Conservation (phyloP, 805 yeast species). For the Candida railenensis region DNA sequence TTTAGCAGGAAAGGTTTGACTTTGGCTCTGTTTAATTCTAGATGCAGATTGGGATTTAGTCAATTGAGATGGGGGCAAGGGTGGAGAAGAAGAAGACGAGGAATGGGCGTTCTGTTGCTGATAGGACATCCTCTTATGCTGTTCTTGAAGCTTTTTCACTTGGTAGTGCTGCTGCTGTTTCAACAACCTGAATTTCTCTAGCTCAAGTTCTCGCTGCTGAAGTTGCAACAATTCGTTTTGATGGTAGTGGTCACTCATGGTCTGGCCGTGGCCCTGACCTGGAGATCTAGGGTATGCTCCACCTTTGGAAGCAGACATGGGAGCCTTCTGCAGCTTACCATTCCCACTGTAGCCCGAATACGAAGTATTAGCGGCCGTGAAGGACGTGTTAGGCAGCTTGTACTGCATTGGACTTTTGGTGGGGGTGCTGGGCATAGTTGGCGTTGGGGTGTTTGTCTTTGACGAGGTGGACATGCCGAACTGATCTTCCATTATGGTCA, state of each 20-base stretch:
- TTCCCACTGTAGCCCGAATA: not conserved
- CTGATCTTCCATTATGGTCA: constrained; percentile 49
- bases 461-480: constrained; percentile 17
- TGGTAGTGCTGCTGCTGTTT: constrained; percentile 32
- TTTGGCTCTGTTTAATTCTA: not conserved
- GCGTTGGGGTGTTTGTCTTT: constrained; percentile 11
- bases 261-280: not conserved
- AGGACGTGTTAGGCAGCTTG: constrained; percentile 3
- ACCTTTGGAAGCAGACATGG: not conserved
- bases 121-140: constrained; percentile 11
- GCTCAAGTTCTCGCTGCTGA: constrained; percentile 26
- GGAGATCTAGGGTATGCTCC: constrained; percentile 1
- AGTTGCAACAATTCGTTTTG: constrained; percentile 1
- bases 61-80: not conserved
- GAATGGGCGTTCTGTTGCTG: not conserved
- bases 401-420: not conserved
- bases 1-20: constrained; percentile 7
- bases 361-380: not conserved
- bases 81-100: not conserved
- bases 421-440: constrained; percentile 12
- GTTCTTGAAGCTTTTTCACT: constrained; percentile 16
- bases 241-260: constrained; percentile 1
- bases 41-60: not conserved
- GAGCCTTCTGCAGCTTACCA: not conserved
- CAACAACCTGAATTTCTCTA: constrained; percentile 26